Base-by-base conservation (phyloP, 2,329 filamentous ascomycete genomes). In the Bipolaris victoriae region DNA sequence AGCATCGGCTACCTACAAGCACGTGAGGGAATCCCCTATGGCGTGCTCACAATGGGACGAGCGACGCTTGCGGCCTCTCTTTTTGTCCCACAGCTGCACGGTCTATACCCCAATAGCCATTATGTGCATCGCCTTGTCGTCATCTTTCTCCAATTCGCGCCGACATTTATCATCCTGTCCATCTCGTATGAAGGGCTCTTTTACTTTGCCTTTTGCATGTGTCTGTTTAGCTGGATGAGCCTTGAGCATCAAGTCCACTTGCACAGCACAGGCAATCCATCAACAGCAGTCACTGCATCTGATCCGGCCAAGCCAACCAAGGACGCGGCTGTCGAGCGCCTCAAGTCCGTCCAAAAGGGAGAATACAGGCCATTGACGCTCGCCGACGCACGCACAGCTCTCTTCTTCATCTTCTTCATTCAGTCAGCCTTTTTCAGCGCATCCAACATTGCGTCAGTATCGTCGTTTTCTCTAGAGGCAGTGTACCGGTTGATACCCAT, bases 181-280 rank as follows among this genome's bases (percentile, higher is more conserved):
- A 97, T 98, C 67, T 97, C 94, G 0, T 99, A 96, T 78, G 95
- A 99, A 77, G 94, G 94, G 0, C 83, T 99, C 2, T 99, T 99
- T 76, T 99, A 98, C 77, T 86, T 97, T 58, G 87, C 89, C 10
- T 99, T 97, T 77, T 92, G 88, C 70, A 81, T 90, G 52, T 90
- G 89, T 20, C 80, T 99, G 5, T 83, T 97, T 49, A 88, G 88
- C 53, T 99, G 95, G 95, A 91, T 97, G 33, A 87, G 88, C n/a
- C 83, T 99, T 1, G 95, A 99, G 76, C 90, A 96, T 73, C 87
- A 86, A 53, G 85, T 94, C 47, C 87, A 89, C 70, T 16, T 82
- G 76, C 68, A 78, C 73, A 60, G 49, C 15, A 55, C 52, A 2
- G 44, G 50, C 4, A 49, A 54, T 26, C 66, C 61, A 41, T 43